Base-by-base conservation (phyloP, 768 basidiomycete species). In the Trametes meyenii region DNA sequence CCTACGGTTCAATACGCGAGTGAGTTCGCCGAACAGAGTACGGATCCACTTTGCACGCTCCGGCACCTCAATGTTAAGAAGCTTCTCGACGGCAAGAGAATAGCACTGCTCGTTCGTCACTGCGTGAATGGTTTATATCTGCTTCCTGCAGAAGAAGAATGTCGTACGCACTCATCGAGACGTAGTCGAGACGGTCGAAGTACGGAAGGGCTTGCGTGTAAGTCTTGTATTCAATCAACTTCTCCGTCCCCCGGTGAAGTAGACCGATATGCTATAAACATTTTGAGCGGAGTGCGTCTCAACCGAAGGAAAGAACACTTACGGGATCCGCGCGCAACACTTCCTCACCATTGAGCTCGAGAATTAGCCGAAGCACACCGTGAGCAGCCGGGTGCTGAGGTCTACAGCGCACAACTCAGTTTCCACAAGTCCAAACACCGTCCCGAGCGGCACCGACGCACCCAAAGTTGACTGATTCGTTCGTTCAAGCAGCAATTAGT, bases 71-170 rank as follows among this genome's bases (percentile, higher is more conserved):
- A 98, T 92, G 76, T 98, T 98, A 70, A 99, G 87, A 23, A 98
- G 84, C 72, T 98, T 98, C 79, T 99, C 97, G 14, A 98, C 97
- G 1, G 97, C 97, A 35, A 97, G 84, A 2, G 95, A 93, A 78
- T 97, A 99, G 73, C 92, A 96, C 14, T 96, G 85, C 73, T 99
- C 97, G 74, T 98, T 99, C 35, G 97, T 98, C 97, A 99, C 94
- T 97, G 21, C 5, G 2, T 14, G 68, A 5, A 40, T 23, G 39
- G 8, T 36, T 3, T n/a, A 19, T 43, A 35, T 13, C 5, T 14
- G 58, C 43, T 51, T 38, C 39, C 17, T 12, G 14, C 36, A 1
- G 13, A 12, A 6, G 38, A 43, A 43, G 24, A 54, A 24, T 24
- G 52, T 19, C 4, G n/a, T 17, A 55, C 92, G 46, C 70, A 96